Evolutionary conservation across 2,329 filamentous ascomycete species (phyloP), one percentile per base, ranked within the genome.

Genomic region (Aspergillus pseudonomiae): DNA sequence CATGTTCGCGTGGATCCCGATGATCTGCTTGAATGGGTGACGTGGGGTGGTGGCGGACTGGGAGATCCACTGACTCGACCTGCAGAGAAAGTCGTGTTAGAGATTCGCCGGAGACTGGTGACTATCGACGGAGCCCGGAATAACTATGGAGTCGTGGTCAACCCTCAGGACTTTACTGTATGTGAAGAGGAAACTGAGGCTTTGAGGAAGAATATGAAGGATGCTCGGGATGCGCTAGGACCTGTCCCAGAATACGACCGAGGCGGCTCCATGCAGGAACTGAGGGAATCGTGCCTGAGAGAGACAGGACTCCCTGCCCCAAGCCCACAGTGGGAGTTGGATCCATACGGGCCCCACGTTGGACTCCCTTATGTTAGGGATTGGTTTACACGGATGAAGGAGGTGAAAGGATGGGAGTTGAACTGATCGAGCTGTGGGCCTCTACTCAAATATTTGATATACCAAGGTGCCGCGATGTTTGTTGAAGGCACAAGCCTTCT

Each of bases 11-110:
- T 84, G 1, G 71, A 78, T 39, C 79, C 78, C 1, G 81, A 78
- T 14, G 82, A 85, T 63, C 74, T 83, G 1, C 78, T 84, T 6
- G 81, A 84, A 71, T 84, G 79, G 79, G 77, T 82, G 34, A 84
- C 82, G 5, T 84, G 81, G 82, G 81, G 82, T 53, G 82, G 81
- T 32, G 82, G 81, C 26, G 81, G 82, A 2, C 76, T 84, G 14
- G 82, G 82, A 36, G 81, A 84, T 68, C 78, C 81, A 0, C 71
- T 84, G 6, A 79, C 77, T 0, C 76, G 82, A 0, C 79, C 82
- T 0, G 73, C 79, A 0, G 72, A 77, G 30, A 78, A 76, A 46
- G 82, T 84, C 11, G 81, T 81, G 1, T 68, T 78, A 11, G 83
- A 84, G 67, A 80, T 83, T 1, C 79, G 79, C 57, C 78, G 79